Percentiles rank a stretch among this genome's conserved stretches.
These are phyloP conservation scores for Ophioceras dolichostomum DNA, from an alignment of 2,329 filamentous ascomycete species.

Conservation along the genomic window DNA sequence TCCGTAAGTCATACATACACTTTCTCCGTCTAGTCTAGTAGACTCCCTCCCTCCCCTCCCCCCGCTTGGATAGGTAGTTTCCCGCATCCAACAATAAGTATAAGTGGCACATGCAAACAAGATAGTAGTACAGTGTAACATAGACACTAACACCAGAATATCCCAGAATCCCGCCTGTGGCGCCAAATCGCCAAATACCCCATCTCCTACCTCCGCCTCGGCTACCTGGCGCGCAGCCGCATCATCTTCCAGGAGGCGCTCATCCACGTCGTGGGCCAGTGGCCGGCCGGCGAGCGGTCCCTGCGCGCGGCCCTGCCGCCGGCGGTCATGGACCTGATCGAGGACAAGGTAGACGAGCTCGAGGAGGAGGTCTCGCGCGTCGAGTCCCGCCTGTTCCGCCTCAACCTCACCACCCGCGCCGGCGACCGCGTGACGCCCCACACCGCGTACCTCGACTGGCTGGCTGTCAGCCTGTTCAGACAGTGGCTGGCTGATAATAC, in stretches of 20 bases:
- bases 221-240: conserved; percentile 72
- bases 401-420: conserved; percentile 64
- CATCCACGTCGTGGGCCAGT: conserved; percentile 89
- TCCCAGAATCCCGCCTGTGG: conserved; percentile 79
- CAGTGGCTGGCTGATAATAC: conserved; percentile 92
- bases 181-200: conserved; percentile 96
- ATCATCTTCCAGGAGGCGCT: conserved; percentile 80
- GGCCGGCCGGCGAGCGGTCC: conserved; percentile 70
- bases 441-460: conserved; percentile 80
- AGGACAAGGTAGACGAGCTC: conserved; percentile 89
- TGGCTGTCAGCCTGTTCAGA: conserved; percentile 74
- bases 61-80: too few species aligned
- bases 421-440: conserved; percentile 74
- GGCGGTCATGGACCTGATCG: conserved; percentile 73
- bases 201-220: conserved; percentile 80
- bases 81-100: too few species aligned
- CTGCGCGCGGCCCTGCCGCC: conserved; percentile 63
- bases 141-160: too few species aligned
- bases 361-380: conserved; percentile 70
- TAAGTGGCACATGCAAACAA: too few species aligned
- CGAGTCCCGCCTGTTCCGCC: conserved; percentile 70
- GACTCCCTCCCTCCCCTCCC: too few species aligned
- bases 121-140: too few species aligned
- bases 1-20: too few species aligned
- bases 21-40: too few species aligned